Evolutionary conservation across 2,329 filamentous ascomycete species (phyloP).

Genomic region (Thelonectria blattea): DNA sequence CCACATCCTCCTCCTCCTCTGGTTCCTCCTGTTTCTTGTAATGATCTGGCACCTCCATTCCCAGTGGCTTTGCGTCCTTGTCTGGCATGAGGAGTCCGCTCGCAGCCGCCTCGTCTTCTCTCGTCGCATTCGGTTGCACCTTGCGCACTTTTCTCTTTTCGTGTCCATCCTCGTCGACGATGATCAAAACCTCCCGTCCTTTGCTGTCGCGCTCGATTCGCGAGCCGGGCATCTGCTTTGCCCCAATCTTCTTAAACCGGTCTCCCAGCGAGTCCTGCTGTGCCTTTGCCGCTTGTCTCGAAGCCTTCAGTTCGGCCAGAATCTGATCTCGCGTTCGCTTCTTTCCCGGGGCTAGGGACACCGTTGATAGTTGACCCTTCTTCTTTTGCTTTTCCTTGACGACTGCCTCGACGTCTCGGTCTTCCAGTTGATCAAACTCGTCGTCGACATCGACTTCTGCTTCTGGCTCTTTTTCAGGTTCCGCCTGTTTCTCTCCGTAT

Average conservation of each 20-base stretch:
- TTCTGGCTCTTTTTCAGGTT: constrained; percentile 39
- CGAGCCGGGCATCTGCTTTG: constrained; percentile 57
- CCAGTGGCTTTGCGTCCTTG: constrained; percentile 62
- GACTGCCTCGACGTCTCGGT: constrained; percentile 59
- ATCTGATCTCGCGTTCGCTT: constrained; percentile 72
- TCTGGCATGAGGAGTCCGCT: constrained; percentile 59
- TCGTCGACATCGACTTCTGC: constrained; percentile 62
- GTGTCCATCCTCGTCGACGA: constrained; percentile 69
- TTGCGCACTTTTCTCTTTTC: constrained; percentile 70
- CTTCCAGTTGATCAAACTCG: constrained; percentile 66
- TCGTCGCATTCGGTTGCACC: constrained; percentile 48
- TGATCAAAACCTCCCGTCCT: constrained; percentile 68
- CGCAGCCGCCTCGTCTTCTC: constrained; percentile 45
- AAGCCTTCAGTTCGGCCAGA: constrained; percentile 69
- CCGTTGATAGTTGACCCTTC: constrained; percentile 65
- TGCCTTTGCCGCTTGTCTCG: constrained; percentile 64
- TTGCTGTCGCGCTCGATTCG: constrained; percentile 67
- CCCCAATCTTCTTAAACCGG: constrained; percentile 70
- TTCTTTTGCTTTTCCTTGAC: constrained; percentile 61
- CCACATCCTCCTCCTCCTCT: constrained; percentile 60
- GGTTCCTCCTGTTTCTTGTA: constrained; percentile 56
- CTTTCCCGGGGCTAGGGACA: constrained; percentile 58
- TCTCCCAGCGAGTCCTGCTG: constrained; percentile 59
- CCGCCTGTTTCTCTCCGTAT: constrained; percentile 46
- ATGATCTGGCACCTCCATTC: constrained; percentile 70